A percentile compares a stretch with the other conserved stretches of the same genome.
phyloP scores from a whole-genome alignment of 2,329 filamentous ascomycete genomes.

The Blastomyces emzantsi region DNA sequence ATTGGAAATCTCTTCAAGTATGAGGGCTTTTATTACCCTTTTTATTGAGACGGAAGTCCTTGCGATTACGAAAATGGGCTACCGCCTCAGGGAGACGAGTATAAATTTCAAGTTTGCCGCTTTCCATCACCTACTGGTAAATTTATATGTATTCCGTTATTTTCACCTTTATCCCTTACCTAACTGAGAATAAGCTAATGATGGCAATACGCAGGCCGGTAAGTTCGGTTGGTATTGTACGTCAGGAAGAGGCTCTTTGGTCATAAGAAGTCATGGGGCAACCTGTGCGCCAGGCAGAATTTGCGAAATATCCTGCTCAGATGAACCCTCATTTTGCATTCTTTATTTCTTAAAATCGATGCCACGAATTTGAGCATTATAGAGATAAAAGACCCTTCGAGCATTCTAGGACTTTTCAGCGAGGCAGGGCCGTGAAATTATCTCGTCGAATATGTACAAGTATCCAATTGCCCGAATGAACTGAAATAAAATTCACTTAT shows the following conservation, averaged over 20 bases:
- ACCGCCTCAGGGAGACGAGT: slow-evolving; percentile 52
- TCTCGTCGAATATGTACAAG: neutral
- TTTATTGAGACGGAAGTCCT: slow-evolving; percentile 54
- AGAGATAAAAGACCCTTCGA: neutral
- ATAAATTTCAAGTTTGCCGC: slow-evolving; percentile 58
- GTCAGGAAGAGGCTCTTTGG: no score
- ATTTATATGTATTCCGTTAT: slow-evolving; percentile 27
- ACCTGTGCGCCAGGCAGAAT: slow-evolving; percentile 37
- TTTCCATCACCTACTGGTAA: slow-evolving; percentile 24
- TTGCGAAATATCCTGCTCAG: neutral
- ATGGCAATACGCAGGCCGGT: no score
- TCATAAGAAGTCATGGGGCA: no score
- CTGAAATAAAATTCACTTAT: neutral
- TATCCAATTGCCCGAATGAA: neutral
- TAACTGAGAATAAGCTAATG: no score
- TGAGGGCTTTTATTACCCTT: slow-evolving; percentile 54
- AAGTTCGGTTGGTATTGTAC: no score
- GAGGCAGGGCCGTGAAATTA: neutral
- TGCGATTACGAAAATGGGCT: slow-evolving; percentile 46
- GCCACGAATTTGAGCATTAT: neutral
- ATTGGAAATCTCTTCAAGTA: slow-evolving; percentile 49
- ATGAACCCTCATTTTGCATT: neutral
- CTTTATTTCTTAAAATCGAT: neutral
- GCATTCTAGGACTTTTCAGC: neutral
- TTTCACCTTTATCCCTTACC: no score